Conservation (phyloP, 1,139 yeast species). For the Blastobotrys apis region DNA sequence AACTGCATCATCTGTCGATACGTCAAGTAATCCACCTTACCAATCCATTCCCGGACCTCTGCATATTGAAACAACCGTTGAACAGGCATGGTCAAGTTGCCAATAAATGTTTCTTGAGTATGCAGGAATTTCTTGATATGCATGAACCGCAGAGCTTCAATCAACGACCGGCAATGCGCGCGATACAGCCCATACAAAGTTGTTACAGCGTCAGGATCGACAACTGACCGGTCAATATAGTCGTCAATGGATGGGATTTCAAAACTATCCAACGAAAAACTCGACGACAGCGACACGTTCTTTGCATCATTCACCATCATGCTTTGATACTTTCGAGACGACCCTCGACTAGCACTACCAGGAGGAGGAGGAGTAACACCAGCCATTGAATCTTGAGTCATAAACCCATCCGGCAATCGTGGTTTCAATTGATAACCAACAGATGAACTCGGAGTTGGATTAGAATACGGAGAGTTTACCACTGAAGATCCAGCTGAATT, state of each 20-base stretch:
- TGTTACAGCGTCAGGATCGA: slow-evolving; percentile 52
- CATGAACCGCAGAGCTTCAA: slow-evolving; percentile 65
- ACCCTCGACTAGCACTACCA: slow-evolving; percentile 1
- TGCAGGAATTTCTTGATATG: slow-evolving; percentile 58
- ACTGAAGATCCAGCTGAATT: not conserved
- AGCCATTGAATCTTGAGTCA: too few species aligned
- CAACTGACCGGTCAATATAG: slow-evolving; percentile 36
- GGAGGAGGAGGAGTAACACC: not conserved
- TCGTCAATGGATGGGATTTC: slow-evolving; percentile 51
- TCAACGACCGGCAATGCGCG: slow-evolving; percentile 57
- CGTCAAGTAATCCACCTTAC: slow-evolving; percentile 59
- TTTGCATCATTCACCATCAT: slow-evolving; percentile 20
- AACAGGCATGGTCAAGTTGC: slow-evolving; percentile 62
- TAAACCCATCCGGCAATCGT: too few species aligned
- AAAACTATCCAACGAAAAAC: slow-evolving; percentile 29
- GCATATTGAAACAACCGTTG: slow-evolving; percentile 53
- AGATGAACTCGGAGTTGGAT: not conserved
- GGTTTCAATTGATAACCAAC: not conserved
- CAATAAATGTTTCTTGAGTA: slow-evolving; percentile 51
- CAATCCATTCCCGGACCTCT: slow-evolving; percentile 56
- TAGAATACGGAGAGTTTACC: slow-evolving; percentile 1
- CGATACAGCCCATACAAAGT: slow-evolving; percentile 59
- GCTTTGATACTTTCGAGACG: slow-evolving; percentile 14
- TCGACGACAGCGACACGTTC: slow-evolving; percentile 23
- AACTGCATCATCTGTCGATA: slow-evolving; percentile 58